phyloP scores from a whole-genome alignment of 2,329 filamentous ascomycete species.

The Aureobasidium sp. region DNA sequence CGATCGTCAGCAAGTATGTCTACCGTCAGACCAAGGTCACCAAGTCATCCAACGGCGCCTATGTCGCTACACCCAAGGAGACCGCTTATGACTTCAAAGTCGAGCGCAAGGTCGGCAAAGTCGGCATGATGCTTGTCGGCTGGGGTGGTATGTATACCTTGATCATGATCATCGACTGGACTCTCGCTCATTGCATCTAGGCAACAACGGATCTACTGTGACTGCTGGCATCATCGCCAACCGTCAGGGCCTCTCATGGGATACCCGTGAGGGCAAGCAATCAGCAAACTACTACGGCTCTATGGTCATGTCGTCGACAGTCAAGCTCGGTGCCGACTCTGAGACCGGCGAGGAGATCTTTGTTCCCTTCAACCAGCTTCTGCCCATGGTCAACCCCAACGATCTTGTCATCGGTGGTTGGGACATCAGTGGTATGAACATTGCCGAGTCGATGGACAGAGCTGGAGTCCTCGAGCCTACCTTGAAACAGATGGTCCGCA shows the following conservation, averaged over 20 bases:
- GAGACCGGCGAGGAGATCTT: constrained; percentile 85
- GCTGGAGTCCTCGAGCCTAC: constrained; percentile 92
- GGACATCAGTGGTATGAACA: constrained; percentile 90
- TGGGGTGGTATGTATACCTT: constrained; percentile 58
- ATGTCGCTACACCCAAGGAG: constrained; percentile 77
- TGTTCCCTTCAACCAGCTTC: constrained; percentile 86
- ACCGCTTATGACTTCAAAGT: constrained; percentile 96
- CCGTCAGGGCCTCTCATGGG: constrained; percentile 76
- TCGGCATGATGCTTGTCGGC: constrained; percentile 94
- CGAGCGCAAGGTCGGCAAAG: constrained; percentile 84
- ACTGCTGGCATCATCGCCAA: constrained; percentile 97
- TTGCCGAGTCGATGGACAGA: constrained; percentile 90
- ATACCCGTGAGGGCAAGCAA: constrained; percentile 81
- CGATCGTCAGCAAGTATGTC: constrained; percentile 89
- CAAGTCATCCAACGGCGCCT: constrained; percentile 62
- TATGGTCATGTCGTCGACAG: constrained; percentile 90
- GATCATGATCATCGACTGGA: too few relatives aligned
- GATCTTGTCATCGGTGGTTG: constrained; percentile 92
- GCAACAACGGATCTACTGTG: constrained; percentile 92
- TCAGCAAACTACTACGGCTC: constrained; percentile 97
- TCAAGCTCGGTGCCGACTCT: constrained; percentile 87
- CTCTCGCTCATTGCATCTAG: background rate
- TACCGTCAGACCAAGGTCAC: constrained; percentile 89
- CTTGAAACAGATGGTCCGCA: constrained; percentile 79
- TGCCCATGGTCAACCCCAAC: constrained; percentile 96